Evolutionary conservation across 768 basidiomycete species (phyloP), one percentile per base, ranked within the genome.

Genomic region (Boletus bicolor): DNA sequence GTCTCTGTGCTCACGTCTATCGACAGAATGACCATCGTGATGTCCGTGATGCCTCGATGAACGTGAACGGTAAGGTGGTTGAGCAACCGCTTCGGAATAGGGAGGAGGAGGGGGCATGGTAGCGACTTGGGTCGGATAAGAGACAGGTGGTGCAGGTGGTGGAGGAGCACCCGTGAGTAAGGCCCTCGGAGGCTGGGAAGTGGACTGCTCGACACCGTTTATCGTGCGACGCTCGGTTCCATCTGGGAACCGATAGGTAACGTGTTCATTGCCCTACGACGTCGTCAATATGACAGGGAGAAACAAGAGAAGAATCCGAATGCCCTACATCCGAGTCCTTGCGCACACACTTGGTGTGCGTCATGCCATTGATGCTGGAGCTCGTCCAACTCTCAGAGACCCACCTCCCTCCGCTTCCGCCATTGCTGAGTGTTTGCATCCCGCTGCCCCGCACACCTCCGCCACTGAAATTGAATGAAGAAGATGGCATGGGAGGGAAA

Each of bases 251-350:
- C 77, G 83, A 49, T 83, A 82, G 12, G 79, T 84, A 45, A 87
- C 73, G 67, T 90, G 86, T 62, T 89, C 86, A 60, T 89, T 89
- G 3, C 89, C 89, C 89, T 91, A 57, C 3, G 44, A 46, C 48
- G 47, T 62, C 35, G 41, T 51, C 51, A 53, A 50, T 35, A 35
- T 42, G 51, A 48, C 3, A 24, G 24, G 12, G n/a, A 9, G 15
- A 7, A 28, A 37, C 34, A 50, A 47, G 17, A 5, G 51, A 14
- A 45, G 7, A 46, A 7, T 36, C 7, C n/a, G 12, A 41, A 32
- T 15, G 69, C 85, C 61, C 63, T 28, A 89, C 89, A 37, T 83
- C 68, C 39, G 74, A 77, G 63, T 91, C 87, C 67, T 57, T 78
- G 65, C 68, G 79, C 73, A 71, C 82, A 72, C 61, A 82, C 67